These are phyloP conservation scores for Carpinus fangiana DNA, from an alignment of 306 rosid genomes.

Conservation along the genomic window DNA sequence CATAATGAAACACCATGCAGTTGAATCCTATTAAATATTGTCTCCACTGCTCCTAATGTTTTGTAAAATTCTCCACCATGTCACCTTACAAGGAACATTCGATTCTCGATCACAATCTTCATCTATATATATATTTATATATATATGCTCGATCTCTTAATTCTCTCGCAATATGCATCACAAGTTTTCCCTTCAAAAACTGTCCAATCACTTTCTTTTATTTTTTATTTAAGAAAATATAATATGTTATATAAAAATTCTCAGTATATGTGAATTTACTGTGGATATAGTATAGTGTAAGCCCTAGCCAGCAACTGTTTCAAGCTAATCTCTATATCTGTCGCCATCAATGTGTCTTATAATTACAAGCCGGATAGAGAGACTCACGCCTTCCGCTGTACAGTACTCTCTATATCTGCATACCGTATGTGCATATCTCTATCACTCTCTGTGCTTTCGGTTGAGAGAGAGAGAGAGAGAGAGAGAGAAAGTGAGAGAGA, in stretches of 20 bases:
- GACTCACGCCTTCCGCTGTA: conserved; percentile 39
- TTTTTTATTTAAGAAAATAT: not conserved
- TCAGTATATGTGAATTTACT: no score
- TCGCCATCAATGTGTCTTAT: conserved; percentile 28
- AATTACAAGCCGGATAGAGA: conserved; percentile 31
- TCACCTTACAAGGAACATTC: not conserved
- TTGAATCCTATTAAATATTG: not conserved
- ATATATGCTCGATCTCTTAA: not conserved
- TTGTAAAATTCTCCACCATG: not conserved
- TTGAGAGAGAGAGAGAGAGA: conserved; percentile 17
- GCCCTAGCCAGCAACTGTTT: not conserved
- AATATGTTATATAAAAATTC: no score
- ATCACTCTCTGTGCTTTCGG: conserved; percentile 26
- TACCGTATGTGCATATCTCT: conserved; percentile 25
- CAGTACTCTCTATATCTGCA: conserved; percentile 37
- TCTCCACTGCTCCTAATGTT: not conserved
- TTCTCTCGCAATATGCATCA: not conserved
- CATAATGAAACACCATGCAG: not conserved
- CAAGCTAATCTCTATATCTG: conserved; percentile 23
- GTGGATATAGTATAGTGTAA: no score
- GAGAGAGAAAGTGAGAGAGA: conserved; percentile 8
- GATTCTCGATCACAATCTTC: not conserved
- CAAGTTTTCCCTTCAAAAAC: not conserved
- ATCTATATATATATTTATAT: not conserved
- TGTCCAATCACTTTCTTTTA: not conserved